phyloP scores from a whole-genome alignment of 2,329 filamentous ascomycete species.

The Fusarium agapanthi region DNA sequence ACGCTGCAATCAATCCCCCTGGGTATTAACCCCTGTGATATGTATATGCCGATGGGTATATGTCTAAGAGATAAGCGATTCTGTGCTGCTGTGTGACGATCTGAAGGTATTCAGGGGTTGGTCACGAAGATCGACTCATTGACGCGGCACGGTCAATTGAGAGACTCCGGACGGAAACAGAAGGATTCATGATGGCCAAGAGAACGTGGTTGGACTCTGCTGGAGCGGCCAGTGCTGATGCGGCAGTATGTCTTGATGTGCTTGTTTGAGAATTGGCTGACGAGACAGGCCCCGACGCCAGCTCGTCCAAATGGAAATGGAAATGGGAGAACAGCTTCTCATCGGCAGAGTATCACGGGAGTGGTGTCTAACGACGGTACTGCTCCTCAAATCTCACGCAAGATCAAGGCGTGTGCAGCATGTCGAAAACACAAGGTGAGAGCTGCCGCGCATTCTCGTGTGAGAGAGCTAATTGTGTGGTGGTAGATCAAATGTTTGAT shows the following conservation, averaged over 20 bases:
- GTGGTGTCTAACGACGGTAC: conserved; percentile 24
- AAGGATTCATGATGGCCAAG: conserved; percentile 29
- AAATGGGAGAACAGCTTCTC: conserved; percentile 25
- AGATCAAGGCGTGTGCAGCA: conserved; percentile 53
- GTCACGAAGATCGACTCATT: background rate
- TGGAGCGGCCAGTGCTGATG: conserved; percentile 5
- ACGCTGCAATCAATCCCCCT: background rate
- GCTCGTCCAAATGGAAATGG: conserved; percentile 30
- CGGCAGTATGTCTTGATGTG: conserved; percentile 7
- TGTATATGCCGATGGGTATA: background rate
- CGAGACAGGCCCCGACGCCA: conserved; percentile 17
- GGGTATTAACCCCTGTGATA: background rate
- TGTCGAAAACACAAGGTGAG: conserved; percentile 53
- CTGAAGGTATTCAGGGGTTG: background rate
- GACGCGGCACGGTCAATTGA: background rate
- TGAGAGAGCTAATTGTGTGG: background rate
- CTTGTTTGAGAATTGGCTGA: conserved; percentile 6
- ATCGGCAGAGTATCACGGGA: conserved; percentile 31
- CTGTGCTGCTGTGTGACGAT: background rate
- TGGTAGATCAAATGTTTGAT: conserved; percentile 53
- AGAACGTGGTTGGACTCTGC: conserved; percentile 40
- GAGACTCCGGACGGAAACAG: background rate
- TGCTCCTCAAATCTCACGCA: conserved; percentile 49
- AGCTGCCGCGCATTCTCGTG: background rate
- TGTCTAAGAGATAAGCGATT: background rate